Evolutionary conservation across 2,329 filamentous ascomycete genomes (phyloP).

Genomic region (Pyricularia pennisetigena): DNA sequence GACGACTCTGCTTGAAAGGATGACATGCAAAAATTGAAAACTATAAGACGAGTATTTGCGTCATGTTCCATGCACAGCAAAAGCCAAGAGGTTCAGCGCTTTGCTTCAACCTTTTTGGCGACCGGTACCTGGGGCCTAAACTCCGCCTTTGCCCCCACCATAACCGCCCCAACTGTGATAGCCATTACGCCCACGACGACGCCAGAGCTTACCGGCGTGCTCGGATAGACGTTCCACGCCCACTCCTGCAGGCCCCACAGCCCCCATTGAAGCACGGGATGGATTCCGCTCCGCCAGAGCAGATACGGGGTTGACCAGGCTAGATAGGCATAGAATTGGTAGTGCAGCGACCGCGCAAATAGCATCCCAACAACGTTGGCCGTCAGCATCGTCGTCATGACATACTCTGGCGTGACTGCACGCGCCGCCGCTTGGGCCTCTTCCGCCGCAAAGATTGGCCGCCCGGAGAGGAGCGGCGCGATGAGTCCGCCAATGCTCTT

Average conservation of each 20-base stretch:
- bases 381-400: constrained; percentile 66
- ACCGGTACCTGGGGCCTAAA: constrained; percentile 14
- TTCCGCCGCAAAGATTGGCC: constrained; percentile 33
- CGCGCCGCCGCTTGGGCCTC: constrained; percentile 50
- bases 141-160: constrained; percentile 43
- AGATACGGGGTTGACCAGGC: constrained; percentile 84
- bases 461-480: constrained; percentile 13
- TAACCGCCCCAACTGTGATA: constrained; percentile 53
- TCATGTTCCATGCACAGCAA: background rate
- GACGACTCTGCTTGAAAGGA: constrained; percentile 37
- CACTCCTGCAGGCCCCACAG: constrained; percentile 77
- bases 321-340: constrained; percentile 90
- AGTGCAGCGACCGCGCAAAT: constrained; percentile 82
- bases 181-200: constrained; percentile 63
- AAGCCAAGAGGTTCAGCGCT: background rate
- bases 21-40: background rate
- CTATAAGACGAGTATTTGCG: background rate
- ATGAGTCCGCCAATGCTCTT: constrained; percentile 45
- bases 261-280: constrained; percentile 55
- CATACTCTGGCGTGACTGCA: constrained; percentile 58
- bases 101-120: background rate
- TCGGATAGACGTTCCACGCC: constrained; percentile 94
- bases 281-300: constrained; percentile 67
- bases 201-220: constrained; percentile 44
- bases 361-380: constrained; percentile 73